Evolutionary conservation across 2,329 filamentous ascomycete species (phyloP).

Genomic region (Pseudogymnoascus sp.): DNA sequence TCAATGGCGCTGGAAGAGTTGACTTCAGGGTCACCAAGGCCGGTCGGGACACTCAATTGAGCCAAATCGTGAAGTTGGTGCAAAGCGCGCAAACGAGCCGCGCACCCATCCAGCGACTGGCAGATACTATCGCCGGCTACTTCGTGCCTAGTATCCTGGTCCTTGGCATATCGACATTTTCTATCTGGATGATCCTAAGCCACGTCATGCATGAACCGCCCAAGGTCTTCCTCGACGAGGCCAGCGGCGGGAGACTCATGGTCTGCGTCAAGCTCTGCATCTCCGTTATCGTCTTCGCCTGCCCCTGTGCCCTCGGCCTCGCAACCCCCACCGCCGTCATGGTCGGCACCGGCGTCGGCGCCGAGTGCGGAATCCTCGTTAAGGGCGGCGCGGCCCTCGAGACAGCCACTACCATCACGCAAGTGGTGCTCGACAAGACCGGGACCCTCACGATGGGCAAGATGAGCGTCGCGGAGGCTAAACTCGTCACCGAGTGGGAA

Average conservation of each 20-base stretch:
- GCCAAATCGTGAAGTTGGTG: constrained; percentile 96
- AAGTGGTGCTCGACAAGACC: constrained; percentile 92
- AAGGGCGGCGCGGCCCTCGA: constrained; percentile 92
- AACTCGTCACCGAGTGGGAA: constrained; percentile 61
- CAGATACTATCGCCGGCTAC: constrained; percentile 83
- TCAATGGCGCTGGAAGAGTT: constrained; percentile 85
- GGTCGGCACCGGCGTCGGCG: constrained; percentile 96
- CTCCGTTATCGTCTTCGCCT: constrained; percentile 96
- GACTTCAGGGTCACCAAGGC: constrained; percentile 90
- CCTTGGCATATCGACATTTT: constrained; percentile 77
- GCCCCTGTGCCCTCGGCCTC: constrained; percentile 90
- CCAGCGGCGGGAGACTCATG: constrained; percentile 87
- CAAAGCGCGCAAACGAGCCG: constrained; percentile 93
- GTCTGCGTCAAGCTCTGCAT: constrained; percentile 96
- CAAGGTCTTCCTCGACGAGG: constrained; percentile 70
- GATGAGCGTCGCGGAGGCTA: constrained; percentile 78
- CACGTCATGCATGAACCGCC: constrained; percentile 80
- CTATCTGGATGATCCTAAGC: constrained; percentile 90
- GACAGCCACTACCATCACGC: constrained; percentile 79
- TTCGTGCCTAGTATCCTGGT: constrained; percentile 86
- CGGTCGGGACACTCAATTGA: constrained; percentile 90
- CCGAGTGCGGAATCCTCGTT: constrained; percentile 93
- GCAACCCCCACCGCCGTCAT: constrained; percentile 96
- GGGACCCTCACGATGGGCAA: constrained; percentile 90
- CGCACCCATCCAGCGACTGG: constrained; percentile 88